Evolutionary conservation across 2,329 filamentous ascomycete species (phyloP).

Genomic region (Paramyrothecium sp.): DNA sequence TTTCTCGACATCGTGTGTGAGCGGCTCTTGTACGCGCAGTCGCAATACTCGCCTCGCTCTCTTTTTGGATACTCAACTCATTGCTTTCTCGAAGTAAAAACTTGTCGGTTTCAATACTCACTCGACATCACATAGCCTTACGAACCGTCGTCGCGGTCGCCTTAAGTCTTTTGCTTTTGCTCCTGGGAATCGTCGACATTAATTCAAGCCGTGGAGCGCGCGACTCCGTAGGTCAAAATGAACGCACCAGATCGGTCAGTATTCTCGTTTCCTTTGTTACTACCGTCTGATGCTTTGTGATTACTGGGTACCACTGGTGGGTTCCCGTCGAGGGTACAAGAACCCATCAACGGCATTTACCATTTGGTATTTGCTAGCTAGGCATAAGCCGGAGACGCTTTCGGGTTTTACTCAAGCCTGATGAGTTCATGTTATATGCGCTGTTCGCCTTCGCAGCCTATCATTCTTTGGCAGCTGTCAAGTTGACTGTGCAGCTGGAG

Average conservation of each 20-base stretch:
- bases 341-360: too few relatives aligned
- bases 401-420: not conserved
- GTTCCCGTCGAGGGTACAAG: too few relatives aligned
- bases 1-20: too few relatives aligned
- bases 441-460: not conserved
- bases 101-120: too few relatives aligned
- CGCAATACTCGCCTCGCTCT: too few relatives aligned
- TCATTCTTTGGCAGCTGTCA: constrained; percentile 4
- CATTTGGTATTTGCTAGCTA: not conserved
- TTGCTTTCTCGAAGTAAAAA: too few relatives aligned
- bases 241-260: constrained; percentile 57
- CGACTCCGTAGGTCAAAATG: constrained; percentile 41
- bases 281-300: not conserved
- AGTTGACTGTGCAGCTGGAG: not conserved
- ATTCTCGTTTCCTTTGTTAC: not conserved
- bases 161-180: not conserved
- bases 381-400: not conserved
- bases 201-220: not conserved
- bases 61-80: too few relatives aligned
- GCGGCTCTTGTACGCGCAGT: too few relatives aligned
- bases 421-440: too few relatives aligned
- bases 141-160: not conserved
- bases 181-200: not conserved
- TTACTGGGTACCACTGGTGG: too few relatives aligned
- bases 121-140: too few relatives aligned